These are phyloP conservation scores for Diversispora eburnea DNA, from an alignment of 192 early-diverging fungal species.

Conservation along the genomic window DNA sequence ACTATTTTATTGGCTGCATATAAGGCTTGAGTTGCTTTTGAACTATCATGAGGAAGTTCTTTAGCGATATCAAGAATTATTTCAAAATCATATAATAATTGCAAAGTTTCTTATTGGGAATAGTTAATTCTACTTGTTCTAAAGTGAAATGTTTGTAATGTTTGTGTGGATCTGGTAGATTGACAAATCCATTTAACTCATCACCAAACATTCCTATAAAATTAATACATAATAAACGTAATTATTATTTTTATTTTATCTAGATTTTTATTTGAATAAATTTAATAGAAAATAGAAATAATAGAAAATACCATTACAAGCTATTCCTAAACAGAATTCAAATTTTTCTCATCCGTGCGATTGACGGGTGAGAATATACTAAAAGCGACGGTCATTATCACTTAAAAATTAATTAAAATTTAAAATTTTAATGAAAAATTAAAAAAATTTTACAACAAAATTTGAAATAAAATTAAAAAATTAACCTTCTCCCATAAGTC, in stretches of 20 bases:
- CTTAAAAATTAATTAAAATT: constrained; percentile 25
- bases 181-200: constrained; percentile 59
- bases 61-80: constrained; percentile 69
- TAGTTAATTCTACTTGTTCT: constrained; percentile 62
- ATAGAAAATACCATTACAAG: constrained; percentile 66
- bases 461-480: not conserved
- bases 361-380: constrained; percentile 38
- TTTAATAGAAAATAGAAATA: no score
- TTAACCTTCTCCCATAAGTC: constrained; percentile 84
- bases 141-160: constrained; percentile 66
- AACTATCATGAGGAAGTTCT: constrained; percentile 64
- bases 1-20: constrained; percentile 72
- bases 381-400: constrained; percentile 48
- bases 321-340: constrained; percentile 84
- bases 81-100: constrained; percentile 73
- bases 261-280: not conserved
- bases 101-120: constrained; percentile 63
- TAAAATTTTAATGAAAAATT: constrained; percentile 13
- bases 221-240: no score
- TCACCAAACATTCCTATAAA: constrained; percentile 71
- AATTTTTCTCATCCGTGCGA: constrained; percentile 54
- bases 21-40: constrained; percentile 77
- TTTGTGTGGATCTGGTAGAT: constrained; percentile 65
- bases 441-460: not conserved
- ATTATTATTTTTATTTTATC: not conserved